phyloP scores from a whole-genome alignment of 306 rosid species.

The Echinosophora koreensis region DNA sequence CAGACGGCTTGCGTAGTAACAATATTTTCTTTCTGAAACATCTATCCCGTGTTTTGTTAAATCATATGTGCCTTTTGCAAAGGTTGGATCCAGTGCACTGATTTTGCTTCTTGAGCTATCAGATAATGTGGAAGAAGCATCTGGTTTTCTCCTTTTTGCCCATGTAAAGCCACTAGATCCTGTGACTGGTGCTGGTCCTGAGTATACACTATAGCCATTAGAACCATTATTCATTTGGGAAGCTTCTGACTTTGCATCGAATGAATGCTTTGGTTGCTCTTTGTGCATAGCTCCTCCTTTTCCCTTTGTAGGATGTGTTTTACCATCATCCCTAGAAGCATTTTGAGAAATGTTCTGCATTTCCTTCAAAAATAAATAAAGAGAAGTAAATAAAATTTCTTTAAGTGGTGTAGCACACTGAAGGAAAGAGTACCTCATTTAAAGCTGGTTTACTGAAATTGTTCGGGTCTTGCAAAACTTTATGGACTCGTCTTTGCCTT shows the following conservation, averaged over 20 bases:
- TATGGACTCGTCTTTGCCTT: slow-evolving; percentile 66
- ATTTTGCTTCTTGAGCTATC: slow-evolving; percentile 83
- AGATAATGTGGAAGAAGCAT: slow-evolving; percentile 67
- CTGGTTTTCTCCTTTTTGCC: slow-evolving; percentile 68
- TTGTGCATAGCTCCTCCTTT: slow-evolving; percentile 54
- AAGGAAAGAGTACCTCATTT: slow-evolving; percentile 67
- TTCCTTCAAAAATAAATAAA: slow-evolving; percentile 55
- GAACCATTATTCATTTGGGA: slow-evolving; percentile 43
- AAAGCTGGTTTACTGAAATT: slow-evolving; percentile 46
- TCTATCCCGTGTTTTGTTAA: slow-evolving; percentile 48
- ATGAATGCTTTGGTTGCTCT: slow-evolving; percentile 54
- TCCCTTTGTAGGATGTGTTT: slow-evolving; percentile 48
- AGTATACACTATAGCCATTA: slow-evolving; percentile 52
- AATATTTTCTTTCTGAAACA: slow-evolving; percentile 45
- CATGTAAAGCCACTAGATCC: slow-evolving; percentile 85
- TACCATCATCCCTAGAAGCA: slow-evolving; percentile 46
- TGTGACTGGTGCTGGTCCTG: slow-evolving; percentile 62
- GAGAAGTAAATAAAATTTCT: slow-evolving; percentile 38
- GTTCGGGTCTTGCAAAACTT: slow-evolving; percentile 60
- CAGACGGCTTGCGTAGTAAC: slow-evolving; percentile 20
- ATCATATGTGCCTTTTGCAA: slow-evolving; percentile 65
- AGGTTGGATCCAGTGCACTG: slow-evolving; percentile 82
- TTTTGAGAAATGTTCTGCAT: slow-evolving; percentile 56
- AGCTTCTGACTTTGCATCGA: slow-evolving; percentile 66
- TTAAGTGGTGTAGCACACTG: slow-evolving; percentile 6